phyloP scores from a whole-genome alignment of 345 rosid species.

The Linum usitatissimum region DNA sequence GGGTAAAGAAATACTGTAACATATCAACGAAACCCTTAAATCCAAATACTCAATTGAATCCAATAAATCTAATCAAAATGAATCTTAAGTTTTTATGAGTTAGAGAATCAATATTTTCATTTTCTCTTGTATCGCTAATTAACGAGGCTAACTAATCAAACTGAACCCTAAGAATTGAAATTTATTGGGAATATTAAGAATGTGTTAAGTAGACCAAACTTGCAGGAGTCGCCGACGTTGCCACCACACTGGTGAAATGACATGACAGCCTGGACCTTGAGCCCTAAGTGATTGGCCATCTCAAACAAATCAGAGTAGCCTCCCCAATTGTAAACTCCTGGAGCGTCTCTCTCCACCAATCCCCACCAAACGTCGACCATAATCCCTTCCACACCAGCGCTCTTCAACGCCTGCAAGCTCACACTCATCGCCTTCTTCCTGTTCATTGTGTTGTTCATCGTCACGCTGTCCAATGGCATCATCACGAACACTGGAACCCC shows the following conservation, averaged over 20 bases:
- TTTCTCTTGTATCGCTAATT: neutral
- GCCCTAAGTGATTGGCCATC: slow-evolving; percentile 81
- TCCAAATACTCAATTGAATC: neutral
- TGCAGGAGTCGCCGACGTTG: slow-evolving; percentile 94
- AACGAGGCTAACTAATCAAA: neutral
- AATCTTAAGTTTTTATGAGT: neutral
- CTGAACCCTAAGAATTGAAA: neutral
- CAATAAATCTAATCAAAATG: neutral
- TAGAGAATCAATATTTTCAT: neutral
- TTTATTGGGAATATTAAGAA: neutral
- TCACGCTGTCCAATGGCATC: slow-evolving; percentile 98
- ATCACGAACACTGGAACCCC: slow-evolving; percentile 95
- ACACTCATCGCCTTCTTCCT: slow-evolving; percentile 92
- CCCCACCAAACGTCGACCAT: slow-evolving; percentile 99
- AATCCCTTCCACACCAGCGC: slow-evolving; percentile 91
- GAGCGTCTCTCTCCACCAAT: slow-evolving; percentile 76
- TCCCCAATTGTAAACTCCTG: slow-evolving; percentile 89
- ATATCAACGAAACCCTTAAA: neutral
- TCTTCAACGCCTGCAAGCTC: slow-evolving; percentile 84
- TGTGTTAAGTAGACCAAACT: slow-evolving; percentile 30
- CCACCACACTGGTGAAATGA: slow-evolving; percentile 99
- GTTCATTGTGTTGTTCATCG: slow-evolving; percentile 60
- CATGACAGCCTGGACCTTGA: slow-evolving; percentile 97
- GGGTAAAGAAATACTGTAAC: slow-evolving; percentile 72
- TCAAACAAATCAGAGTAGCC: slow-evolving; percentile 78